A percentile compares a stretch with the other conserved stretches of the same genome.
Evolutionary conservation across 73 alveolate genomes (phyloP).

Genomic region (Paramecium biaurelia): DNA sequence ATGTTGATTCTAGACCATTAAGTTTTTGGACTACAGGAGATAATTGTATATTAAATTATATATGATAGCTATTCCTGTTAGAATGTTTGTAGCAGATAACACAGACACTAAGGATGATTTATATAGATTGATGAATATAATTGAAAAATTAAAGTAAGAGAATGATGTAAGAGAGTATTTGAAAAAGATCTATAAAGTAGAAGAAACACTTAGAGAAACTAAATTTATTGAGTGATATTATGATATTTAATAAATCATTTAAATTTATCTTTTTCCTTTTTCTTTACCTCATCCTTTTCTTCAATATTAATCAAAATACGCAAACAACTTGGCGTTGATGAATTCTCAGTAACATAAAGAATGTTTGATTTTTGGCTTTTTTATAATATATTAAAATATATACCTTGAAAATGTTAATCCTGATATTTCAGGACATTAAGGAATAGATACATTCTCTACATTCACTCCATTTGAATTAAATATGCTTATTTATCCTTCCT

Average conservation of each 20-base stretch:
- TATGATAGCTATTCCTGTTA: constrained; percentile 46
- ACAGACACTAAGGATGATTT: constrained; percentile 48
- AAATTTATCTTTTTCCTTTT: constrained; percentile 41
- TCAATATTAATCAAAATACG: constrained; percentile 3
- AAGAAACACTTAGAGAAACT: constrained; percentile 55
- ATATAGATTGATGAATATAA: not conserved
- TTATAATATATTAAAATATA: not conserved
- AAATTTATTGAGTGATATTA: constrained; percentile 48
- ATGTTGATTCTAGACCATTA: constrained; percentile 57
- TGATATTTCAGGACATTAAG: constrained; percentile 54
- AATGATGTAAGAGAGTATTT: constrained; percentile 61
- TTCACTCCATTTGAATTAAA: constrained; percentile 41
- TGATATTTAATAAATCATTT: not conserved
- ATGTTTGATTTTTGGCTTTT: constrained; percentile 13
- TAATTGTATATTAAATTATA: not conserved
- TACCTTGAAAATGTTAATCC: constrained; percentile 63
- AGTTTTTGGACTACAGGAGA: constrained; percentile 64
- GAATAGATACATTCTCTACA: constrained; percentile 54
- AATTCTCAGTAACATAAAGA: constrained; percentile 40
- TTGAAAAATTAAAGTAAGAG: constrained; percentile 1
- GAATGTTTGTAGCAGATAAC: constrained; percentile 52
- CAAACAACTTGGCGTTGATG: not conserved
- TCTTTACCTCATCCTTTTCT: constrained; percentile 30
- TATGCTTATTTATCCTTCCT: constrained; percentile 58
- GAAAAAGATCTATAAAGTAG: constrained; percentile 15